phyloP scores from a whole-genome alignment of 495 filamentous ascomycete genomes.

The Xylaria acuta region DNA sequence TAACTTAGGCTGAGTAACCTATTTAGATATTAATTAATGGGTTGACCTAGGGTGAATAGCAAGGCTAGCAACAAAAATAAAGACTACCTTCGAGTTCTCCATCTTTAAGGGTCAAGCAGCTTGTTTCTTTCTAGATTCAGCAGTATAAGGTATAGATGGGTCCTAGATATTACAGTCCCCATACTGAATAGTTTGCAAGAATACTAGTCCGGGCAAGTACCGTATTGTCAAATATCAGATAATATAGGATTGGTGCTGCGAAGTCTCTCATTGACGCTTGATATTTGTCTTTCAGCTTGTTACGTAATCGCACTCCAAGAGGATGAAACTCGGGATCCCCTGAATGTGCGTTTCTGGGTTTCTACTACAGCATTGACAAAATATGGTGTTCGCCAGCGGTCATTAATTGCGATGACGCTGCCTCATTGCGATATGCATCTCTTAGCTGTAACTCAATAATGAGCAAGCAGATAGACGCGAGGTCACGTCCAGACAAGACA shows the following conservation, averaged over 20 bases:
- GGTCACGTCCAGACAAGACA: background rate
- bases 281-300: background rate
- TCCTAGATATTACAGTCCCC: background rate
- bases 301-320: background rate
- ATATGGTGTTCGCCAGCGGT: too few species aligned
- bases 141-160: background rate
- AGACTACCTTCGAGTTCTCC: background rate
- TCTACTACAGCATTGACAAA: background rate
- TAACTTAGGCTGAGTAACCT: background rate
- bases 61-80: background rate
- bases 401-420: background rate
- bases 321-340: background rate
- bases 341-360: background rate
- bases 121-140: background rate
- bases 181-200: background rate
- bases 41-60: background rate
- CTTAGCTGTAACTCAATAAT: background rate
- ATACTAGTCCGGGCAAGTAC: background rate
- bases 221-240: background rate
- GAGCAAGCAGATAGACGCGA: background rate
- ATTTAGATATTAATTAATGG: background rate
- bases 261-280: background rate
- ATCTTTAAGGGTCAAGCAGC: background rate
- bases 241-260: background rate
- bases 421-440: background rate